Percentiles rank a stretch among this genome's conserved stretches.
Conservation (phyloP, 1,139 yeast species). For the Debaryomyces nepalensis region DNA sequence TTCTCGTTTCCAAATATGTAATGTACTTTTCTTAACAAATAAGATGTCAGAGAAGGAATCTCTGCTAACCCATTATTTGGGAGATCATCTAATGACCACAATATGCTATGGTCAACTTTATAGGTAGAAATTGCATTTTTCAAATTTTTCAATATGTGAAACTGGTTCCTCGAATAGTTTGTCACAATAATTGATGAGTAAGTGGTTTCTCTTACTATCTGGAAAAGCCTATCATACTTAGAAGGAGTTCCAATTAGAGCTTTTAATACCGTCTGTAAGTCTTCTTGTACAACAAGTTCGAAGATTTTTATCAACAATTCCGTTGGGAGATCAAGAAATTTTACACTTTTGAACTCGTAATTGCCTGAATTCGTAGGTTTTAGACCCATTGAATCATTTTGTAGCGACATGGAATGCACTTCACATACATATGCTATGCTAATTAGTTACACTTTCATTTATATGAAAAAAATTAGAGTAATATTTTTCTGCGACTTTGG, state of each 20-base stretch:
- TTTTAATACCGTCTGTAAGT: background rate
- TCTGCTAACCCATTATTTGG: background rate
- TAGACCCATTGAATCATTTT: background rate
- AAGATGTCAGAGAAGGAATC: background rate
- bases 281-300: constrained; percentile 4
- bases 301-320: constrained; percentile 2
- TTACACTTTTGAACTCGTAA: background rate
- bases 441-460: too few species aligned
- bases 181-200: constrained; percentile 5
- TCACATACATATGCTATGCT: too few species aligned
- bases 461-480: too few species aligned
- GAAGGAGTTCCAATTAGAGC: background rate
- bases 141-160: constrained; percentile 1
- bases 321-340: constrained; percentile 5
- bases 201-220: background rate
- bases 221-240: background rate
- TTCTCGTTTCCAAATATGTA: constrained; percentile 13
- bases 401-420: background rate
- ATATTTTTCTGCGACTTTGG: too few species aligned
- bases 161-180: constrained; percentile 7
- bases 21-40: constrained; percentile 4
- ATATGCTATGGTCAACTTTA: constrained; percentile 6
- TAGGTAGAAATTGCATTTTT: constrained; percentile 4
- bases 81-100: constrained; percentile 10
- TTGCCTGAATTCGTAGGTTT: background rate